Base-by-base conservation (phyloP, 371 early-diverging fungal genomes). In the Mucor irregularis region DNA sequence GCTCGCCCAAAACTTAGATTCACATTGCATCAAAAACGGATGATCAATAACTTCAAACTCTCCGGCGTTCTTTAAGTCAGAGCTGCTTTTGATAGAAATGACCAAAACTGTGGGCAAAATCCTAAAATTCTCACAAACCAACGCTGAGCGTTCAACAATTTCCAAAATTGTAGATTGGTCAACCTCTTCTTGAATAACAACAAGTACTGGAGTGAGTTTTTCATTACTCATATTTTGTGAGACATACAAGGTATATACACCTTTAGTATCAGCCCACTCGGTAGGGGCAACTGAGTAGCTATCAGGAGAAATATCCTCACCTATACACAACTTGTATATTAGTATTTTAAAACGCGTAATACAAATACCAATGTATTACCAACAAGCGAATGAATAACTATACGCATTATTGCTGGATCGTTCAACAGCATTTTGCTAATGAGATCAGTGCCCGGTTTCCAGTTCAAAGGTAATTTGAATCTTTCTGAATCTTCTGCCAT, bases 1-100 rank as follows among this genome's bases (percentile, higher is more conserved):
- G 29, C 21, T n/a, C 10, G 56, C 56, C 48, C 56, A 56, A 9
- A 56, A 56, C 28, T 44, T 30, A 16, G 48, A 56, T 38, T 56
- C 34, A 14, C 44, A 44, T 56, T 44, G 56, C 28, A 48, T 39
- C 25, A 49, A 56, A 56, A 48, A 48, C 38, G 35, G 28, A 43
- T 38, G 14, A 4, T 55, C 55, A 55, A 31, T 19, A 55, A 37
- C 34, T 38, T 19, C 30, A 33, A 55, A 46, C 26, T 55, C 55
- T 7, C 22, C 37, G 16, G 37, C 16, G 26, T 46, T 37, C 25
- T 33, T 46, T 43, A 53, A n/a, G 3, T 37, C 42, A 19, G 53
- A 53, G 34, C 21, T 33, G 34, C 34, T 14, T 38, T 49, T 34
- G 35, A 30, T 37, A 57, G 47, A 22, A 30, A 49, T 49, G 16